phyloP scores from a whole-genome alignment of 768 basidiomycete genomes.

The Naganishia onofrii region DNA sequence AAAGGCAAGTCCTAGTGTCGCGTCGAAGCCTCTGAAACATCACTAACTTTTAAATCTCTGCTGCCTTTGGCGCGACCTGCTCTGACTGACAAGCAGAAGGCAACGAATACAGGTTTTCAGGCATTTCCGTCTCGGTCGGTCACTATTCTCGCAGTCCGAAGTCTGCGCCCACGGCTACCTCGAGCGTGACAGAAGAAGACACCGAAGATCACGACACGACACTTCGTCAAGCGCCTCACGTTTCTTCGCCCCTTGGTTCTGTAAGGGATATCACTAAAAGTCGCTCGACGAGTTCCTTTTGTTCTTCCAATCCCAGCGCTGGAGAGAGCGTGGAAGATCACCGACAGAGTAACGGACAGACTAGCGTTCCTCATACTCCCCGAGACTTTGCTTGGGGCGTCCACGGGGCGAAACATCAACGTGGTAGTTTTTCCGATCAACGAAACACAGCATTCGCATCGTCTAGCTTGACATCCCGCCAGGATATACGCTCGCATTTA shows the following conservation, averaged over 20 bases:
- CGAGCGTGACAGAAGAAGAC: background rate
- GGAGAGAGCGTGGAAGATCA: background rate
- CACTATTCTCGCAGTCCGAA: background rate
- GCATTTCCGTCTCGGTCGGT: background rate
- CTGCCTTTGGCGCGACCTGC: background rate
- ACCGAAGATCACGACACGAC: background rate
- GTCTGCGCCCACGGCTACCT: background rate
- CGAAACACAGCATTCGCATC: background rate
- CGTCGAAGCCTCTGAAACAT: background rate
- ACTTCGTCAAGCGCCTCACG: too few relatives aligned
- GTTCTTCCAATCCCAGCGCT: constrained; percentile 4
- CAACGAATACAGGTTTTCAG: background rate
- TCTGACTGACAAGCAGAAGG: background rate
- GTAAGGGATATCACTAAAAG: background rate
- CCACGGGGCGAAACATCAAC: background rate
- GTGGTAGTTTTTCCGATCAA: background rate
- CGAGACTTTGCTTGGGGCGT: constrained; percentile 4
- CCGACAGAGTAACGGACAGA: background rate
- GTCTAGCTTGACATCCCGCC: background rate
- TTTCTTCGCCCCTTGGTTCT: background rate
- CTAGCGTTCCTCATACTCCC: background rate
- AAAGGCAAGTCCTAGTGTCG: background rate
- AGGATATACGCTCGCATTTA: background rate
- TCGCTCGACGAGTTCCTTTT: constrained; percentile 9
- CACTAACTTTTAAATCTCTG: background rate